Percentiles rank a stretch among this genome's conserved stretches.
These are phyloP conservation scores for Jasminum sambac DNA, from an alignment of 257 asterid genomes.

Conservation along the genomic window DNA sequence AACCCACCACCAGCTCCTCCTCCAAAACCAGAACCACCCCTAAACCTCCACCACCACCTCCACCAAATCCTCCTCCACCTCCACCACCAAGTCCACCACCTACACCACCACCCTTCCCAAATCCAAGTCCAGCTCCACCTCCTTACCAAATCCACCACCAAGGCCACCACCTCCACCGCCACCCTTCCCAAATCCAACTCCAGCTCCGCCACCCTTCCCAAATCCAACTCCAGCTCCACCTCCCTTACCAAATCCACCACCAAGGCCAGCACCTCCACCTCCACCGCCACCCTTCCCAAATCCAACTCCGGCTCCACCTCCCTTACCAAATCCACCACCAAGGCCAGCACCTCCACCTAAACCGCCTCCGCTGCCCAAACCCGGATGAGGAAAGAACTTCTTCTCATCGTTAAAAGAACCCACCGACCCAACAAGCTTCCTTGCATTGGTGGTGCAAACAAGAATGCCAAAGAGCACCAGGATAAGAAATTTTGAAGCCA, in stretches of 20 bases:
- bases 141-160: no score
- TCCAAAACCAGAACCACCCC: no score
- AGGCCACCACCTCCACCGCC: not conserved
- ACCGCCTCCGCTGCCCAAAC: not conserved
- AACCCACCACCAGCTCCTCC: not conserved
- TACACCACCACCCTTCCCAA: no score
- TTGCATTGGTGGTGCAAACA: not conserved
- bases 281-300: not conserved
- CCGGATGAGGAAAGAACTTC: not conserved
- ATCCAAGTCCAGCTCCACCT: not conserved
- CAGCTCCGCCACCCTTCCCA: no score
- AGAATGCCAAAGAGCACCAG: not conserved
- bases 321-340: not conserved
- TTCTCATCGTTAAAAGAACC: not conserved
- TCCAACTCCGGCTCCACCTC: not conserved
- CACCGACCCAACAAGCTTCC: not conserved
- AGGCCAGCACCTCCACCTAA: not conserved
- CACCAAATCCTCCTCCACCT: not conserved
- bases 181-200: not conserved
- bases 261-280: not conserved
- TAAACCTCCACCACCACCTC: not conserved
- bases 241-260: not conserved
- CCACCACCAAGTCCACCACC: not conserved
- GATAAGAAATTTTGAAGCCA: not conserved
- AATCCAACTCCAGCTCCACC: not conserved